These are phyloP conservation scores for Colletotrichum chlorophyti DNA, from an alignment of 2,329 filamentous ascomycete genomes.

Conservation along the genomic window DNA sequence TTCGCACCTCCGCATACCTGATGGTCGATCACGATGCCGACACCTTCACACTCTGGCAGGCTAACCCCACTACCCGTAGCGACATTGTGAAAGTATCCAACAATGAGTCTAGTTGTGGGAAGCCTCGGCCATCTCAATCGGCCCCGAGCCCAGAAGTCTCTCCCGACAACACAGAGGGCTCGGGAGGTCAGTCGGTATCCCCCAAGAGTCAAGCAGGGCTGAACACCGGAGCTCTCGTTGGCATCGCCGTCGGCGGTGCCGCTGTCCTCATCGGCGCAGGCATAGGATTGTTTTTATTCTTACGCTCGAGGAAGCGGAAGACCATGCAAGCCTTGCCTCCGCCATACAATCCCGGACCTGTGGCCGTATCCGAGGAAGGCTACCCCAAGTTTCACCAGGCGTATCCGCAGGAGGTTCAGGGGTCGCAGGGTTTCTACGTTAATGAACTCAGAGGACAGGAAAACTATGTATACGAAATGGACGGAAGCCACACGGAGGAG, in stretches of 20 bases:
- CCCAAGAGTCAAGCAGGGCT: neutral
- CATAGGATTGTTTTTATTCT: neutral
- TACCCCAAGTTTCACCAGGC: too few relatives aligned
- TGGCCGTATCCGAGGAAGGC: too few relatives aligned
- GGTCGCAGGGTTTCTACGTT: too few relatives aligned
- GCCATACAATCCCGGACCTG: too few relatives aligned
- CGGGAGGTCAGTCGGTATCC: too few relatives aligned
- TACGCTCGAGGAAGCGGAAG: neutral
- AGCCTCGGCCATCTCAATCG: neutral
- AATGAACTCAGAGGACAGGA: too few relatives aligned
- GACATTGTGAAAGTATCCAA: too few relatives aligned
- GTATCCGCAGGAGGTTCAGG: too few relatives aligned
- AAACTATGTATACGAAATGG: too few relatives aligned
- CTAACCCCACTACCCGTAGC: too few relatives aligned
- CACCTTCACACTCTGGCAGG: conserved; percentile 43
- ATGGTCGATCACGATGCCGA: conserved; percentile 43
- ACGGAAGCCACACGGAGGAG: too few relatives aligned
- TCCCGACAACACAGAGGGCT: neutral
- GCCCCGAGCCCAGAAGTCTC: neutral
- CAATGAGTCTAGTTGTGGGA: neutral
- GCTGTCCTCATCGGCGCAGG: neutral
- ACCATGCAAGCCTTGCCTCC: too few relatives aligned
- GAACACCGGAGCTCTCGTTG: neutral
- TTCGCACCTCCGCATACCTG: conserved; percentile 42
- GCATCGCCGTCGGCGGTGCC: neutral